phyloP scores from a whole-genome alignment of 768 basidiomycete species.

The Epithele typhae region DNA sequence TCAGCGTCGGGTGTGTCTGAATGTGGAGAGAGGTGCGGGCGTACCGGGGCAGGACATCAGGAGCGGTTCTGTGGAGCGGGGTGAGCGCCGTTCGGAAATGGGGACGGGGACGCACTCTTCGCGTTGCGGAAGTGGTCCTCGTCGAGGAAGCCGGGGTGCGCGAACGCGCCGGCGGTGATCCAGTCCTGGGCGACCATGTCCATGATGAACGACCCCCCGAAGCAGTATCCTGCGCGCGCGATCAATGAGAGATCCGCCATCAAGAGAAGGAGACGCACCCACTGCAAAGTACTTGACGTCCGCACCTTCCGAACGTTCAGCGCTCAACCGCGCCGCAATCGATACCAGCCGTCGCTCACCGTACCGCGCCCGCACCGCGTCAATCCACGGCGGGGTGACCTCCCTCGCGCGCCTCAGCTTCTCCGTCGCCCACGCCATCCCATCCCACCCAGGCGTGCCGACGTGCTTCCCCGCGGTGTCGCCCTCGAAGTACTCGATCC shows the following conservation, averaged over 20 bases:
- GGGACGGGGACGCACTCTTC: constrained; percentile 36
- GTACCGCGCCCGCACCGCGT: constrained; percentile 44
- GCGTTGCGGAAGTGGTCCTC: constrained; percentile 44
- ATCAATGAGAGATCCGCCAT: too few relatives aligned
- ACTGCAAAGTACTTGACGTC: constrained; percentile 14
- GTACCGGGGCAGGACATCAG: constrained; percentile 53
- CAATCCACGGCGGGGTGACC: constrained; percentile 46
- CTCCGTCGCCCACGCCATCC: constrained; percentile 10
- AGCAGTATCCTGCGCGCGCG: constrained; percentile 47
- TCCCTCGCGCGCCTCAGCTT: constrained; percentile 27
- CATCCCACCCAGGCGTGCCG: constrained; percentile 23
- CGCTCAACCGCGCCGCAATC: neutral
- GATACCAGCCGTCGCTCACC: constrained; percentile 27
- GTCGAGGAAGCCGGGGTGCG: constrained; percentile 49
- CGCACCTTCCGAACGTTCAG: constrained; percentile 21
- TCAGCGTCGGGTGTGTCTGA: too few relatives aligned
- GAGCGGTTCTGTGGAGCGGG: constrained; percentile 35
- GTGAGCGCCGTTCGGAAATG: neutral
- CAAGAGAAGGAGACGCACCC: constrained; percentile 4
- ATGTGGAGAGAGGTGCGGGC: neutral
- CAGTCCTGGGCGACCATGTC: constrained; percentile 42
- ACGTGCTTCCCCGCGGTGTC: constrained; percentile 41
- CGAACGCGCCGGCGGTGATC: constrained; percentile 48
- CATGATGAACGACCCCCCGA: constrained; percentile 50
- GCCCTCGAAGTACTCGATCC: constrained; percentile 62